Conservation (phyloP, 805 yeast genomes). For the Suhomyces faveliae region DNA sequence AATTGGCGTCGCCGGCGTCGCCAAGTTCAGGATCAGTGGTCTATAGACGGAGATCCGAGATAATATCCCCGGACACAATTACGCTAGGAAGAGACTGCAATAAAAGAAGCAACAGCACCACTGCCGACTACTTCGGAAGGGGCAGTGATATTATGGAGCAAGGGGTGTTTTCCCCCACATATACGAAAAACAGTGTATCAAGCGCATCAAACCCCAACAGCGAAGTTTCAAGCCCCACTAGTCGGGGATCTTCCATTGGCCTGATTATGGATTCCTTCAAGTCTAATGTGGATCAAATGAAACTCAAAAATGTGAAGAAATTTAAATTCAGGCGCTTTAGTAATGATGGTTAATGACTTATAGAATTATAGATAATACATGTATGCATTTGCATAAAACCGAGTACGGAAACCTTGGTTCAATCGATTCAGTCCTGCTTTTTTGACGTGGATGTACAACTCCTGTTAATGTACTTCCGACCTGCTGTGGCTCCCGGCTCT, state of each 20-base stretch:
- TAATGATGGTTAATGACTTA: slow-evolving; percentile 15
- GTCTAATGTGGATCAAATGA: slow-evolving; percentile 22
- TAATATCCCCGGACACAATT: slow-evolving; percentile 18
- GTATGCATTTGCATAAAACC: background rate
- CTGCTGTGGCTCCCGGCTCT: background rate
- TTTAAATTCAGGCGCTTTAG: slow-evolving; percentile 31
- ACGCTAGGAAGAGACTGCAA: background rate
- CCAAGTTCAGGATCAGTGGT: slow-evolving; percentile 2
- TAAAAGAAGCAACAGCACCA: slow-evolving; percentile 1
- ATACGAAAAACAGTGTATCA: slow-evolving; percentile 9
- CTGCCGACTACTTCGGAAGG: background rate
- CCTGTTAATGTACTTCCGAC: too few species aligned
- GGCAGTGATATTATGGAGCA: background rate
- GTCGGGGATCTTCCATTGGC: slow-evolving; percentile 34
- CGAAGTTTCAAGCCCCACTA: slow-evolving; percentile 7
- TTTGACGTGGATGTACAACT: too few species aligned
- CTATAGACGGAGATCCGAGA: slow-evolving; percentile 20
- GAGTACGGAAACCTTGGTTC: too few species aligned
- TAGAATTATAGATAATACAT: slow-evolving; percentile 1
- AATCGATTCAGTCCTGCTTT: too few species aligned
- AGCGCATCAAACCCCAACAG: slow-evolving; percentile 6
- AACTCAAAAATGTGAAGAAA: slow-evolving; percentile 29
- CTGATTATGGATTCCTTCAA: slow-evolving; percentile 29
- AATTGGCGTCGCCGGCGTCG: slow-evolving; percentile 1
- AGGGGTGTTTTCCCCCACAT: background rate